Percentiles rank a stretch among this genome's conserved stretches.
phyloP scores from a whole-genome alignment of 2,329 filamentous ascomycete species.

The Sclerotiophoma versabilis region DNA sequence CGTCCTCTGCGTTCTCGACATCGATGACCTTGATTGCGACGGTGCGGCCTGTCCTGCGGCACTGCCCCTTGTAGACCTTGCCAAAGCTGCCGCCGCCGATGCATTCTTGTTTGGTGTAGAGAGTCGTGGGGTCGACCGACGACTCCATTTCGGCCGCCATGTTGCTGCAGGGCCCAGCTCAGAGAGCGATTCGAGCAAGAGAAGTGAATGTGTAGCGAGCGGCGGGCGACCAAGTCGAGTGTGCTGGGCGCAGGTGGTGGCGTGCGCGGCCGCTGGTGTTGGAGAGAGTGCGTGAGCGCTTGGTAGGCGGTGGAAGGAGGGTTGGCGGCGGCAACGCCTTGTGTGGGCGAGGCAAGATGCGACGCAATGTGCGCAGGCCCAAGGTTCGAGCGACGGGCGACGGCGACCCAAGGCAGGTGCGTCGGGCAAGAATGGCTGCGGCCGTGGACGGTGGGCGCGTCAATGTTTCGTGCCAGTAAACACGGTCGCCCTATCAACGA shows the following conservation, averaged over 20 bases:
- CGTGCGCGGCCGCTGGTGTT: neutral
- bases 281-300: neutral
- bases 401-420: neutral
- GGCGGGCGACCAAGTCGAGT: neutral
- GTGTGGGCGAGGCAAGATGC: neutral
- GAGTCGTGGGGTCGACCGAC: slow-evolving; percentile 80
- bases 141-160: slow-evolving; percentile 51
- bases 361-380: neutral
- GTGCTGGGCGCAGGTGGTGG: neutral
- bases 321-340: neutral
- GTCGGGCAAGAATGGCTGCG: neutral
- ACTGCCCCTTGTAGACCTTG: slow-evolving; percentile 97
- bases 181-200: neutral
- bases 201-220: neutral
- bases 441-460: too few species aligned
- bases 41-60: slow-evolving; percentile 89
- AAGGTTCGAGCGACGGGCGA: neutral
- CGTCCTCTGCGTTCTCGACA: slow-evolving; percentile 97
- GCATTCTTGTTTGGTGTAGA: slow-evolving; percentile 80
- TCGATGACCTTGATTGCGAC: slow-evolving; percentile 99
- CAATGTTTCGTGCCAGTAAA: too few species aligned
- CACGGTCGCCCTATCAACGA: slow-evolving; percentile 20
- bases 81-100: slow-evolving; percentile 96
- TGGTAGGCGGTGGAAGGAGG: neutral
- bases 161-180: slow-evolving; percentile 1